Base-by-base conservation (phyloP, 2,329 filamentous ascomycete species). In the Cladosporium sp. region DNA sequence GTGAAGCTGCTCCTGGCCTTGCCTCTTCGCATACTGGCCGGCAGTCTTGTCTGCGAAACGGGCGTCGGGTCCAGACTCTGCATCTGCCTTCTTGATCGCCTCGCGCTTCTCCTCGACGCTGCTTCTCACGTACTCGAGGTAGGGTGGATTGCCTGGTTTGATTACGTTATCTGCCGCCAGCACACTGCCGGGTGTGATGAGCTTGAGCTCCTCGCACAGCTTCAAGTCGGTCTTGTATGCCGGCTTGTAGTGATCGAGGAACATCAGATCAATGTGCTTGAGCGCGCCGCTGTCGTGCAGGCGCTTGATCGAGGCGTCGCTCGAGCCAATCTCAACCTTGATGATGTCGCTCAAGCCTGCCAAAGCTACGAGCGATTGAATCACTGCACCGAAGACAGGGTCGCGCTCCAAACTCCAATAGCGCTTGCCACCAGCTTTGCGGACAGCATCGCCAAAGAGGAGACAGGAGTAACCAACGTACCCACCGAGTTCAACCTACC, bases 391-490 rank as follows among this genome's bases (percentile, higher is more conserved):
- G 65, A 90, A 93, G 62, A 87, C 85, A 0, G 88, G 84, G 65
- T 87, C 89, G 65, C 83, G 77, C 69, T 94, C 90, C 4, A 94
- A 75, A 64, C 85, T 89, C 70, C 82, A 86, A 73, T 91, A 92
- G 22, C 77, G 75, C 62, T 80, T 78, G 3, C 87, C 88, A 10
- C 86, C 87, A 3, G 80, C 80, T 50, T 80, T 78, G 58, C 82
- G 81, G 15, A 90, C 75, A 0, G 86, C 85, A 35, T 84, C 79
- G 44, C 83, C 88, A 67, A 92, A 93, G 1, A 91, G 78, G 59
- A 94, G 84, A 59, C 86, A 86, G 0, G 89, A 93, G 76, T 94
- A 94, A 40, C 90, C 90, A 19, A 91, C 80, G 71, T 93, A 94
- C 49, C 88, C 87, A 47, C 90, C 90, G 0, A 94, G 79, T 69